phyloP scores from a whole-genome alignment of 345 rosid species.

The Excoecaria agallocha region DNA sequence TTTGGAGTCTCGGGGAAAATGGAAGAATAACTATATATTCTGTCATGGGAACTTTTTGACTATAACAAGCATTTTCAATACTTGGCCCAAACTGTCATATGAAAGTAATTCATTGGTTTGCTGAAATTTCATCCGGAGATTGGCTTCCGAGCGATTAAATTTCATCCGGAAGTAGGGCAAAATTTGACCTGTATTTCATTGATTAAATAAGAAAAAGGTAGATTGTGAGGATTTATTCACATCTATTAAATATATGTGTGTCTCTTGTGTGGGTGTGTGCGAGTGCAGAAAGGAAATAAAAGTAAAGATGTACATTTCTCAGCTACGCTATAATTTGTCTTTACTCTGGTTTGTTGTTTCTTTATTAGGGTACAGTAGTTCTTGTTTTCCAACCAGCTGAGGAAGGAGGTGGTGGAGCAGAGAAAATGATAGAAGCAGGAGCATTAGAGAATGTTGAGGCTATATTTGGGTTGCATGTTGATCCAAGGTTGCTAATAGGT shows the following conservation, averaged over 20 bases:
- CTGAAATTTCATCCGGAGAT: not conserved
- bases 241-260: not conserved
- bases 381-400: constrained; percentile 96
- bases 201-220: too few species aligned
- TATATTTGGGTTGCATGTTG: constrained; percentile 72
- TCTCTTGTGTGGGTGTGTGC: not conserved
- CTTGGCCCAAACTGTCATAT: not conserved
- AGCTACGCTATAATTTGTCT: not conserved
- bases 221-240: not conserved
- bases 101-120: not conserved
- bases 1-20: not conserved
- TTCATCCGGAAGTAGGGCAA: too few species aligned
- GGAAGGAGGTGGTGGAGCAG: constrained; percentile 92
- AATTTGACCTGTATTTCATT: too few species aligned
- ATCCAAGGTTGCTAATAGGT: constrained; percentile 41
- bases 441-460: constrained; percentile 67
- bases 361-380: constrained; percentile 69
- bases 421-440: constrained; percentile 66
- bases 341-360: not conserved
- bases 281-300: not conserved
- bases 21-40: not conserved
- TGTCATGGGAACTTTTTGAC: not conserved
- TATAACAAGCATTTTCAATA: not conserved
- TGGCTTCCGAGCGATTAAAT: not conserved
- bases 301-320: not conserved